Conservation (phyloP, 345 rosid species). For the Diplotaxis tenuifolia region DNA sequence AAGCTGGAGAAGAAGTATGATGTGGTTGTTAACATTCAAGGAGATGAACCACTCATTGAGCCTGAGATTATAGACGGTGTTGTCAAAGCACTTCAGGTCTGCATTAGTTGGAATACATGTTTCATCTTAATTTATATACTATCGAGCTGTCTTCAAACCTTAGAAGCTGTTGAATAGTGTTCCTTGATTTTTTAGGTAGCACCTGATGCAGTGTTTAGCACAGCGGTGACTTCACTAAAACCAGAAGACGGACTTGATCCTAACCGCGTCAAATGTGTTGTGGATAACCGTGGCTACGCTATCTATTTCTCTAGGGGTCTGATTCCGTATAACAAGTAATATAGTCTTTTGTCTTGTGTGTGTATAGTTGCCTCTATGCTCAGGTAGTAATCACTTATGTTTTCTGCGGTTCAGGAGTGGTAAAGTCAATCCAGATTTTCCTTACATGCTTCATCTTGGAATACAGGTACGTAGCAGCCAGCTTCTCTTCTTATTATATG, state of each 20-base stretch:
- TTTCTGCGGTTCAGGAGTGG: conserved; percentile 60
- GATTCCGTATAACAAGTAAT: conserved; percentile 85
- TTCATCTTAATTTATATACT: not conserved
- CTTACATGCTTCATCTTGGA: conserved; percentile 95
- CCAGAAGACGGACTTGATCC: conserved; percentile 93
- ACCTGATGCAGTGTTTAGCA: conserved; percentile 98
- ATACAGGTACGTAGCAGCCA: conserved; percentile 62
- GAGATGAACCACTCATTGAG: conserved; percentile 95
- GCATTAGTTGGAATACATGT: not conserved
- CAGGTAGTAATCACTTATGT: not conserved
- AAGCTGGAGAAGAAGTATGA: conserved; percentile 88
- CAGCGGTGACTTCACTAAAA: conserved; percentile 82
- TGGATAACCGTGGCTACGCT: conserved; percentile 83
- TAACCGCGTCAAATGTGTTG: conserved; percentile 91
- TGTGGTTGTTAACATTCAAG: conserved; percentile 92
- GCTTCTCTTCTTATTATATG: not conserved
- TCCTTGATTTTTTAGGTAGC: conserved; percentile 53
- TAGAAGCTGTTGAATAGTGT: not conserved
- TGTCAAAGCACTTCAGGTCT: conserved; percentile 89
- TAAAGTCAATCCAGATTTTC: conserved; percentile 70
- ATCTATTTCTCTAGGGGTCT: conserved; percentile 90
- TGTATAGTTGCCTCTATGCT: not conserved
- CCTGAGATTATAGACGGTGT: conserved; percentile 96
- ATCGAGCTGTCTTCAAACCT: not conserved
- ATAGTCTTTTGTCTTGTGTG: not conserved